Evolutionary conservation across 768 basidiomycete species (phyloP), one percentile per base, ranked within the genome.

Genomic region (Calocybe cyanea): DNA sequence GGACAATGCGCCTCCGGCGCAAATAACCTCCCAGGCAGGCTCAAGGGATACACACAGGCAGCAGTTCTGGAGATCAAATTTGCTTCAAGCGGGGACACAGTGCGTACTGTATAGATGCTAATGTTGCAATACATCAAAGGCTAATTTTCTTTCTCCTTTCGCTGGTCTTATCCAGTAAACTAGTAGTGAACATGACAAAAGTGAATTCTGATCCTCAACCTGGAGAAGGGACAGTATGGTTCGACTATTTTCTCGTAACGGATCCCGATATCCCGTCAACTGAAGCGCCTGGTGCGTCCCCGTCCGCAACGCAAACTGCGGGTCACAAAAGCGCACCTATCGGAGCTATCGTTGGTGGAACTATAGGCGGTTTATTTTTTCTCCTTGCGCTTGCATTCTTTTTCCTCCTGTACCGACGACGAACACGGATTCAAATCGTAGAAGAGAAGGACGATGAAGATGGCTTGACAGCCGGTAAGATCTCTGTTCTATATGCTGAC

Each of bases 221-320:
- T 1, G 54, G 54, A 3, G 70, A 72, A 52, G 70, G 69, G 0
- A 70, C 70, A 0, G 57, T 72, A 17, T 70, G 70, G 70, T 70
- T 70, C 46, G 70, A 72, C 38, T 70, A 67, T 47, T 72, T 72
- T 44, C 44, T 57, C 10, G 62, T 64, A 2, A 55, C 47, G 6
- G 58, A 63, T 42, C 57, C 61, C 4, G 58, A 57, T 21, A 56
- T 57, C 28, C 30, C 53, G 17, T 44, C 52, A 15, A 46, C 55
- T 3, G 35, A 15, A 7, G 17, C 43, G 21, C 24, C 48, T 14
- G 18, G 38, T 15, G 42, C 57, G 4, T n/a, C 44, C n/a, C n/a
- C 42, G 15, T 45, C 57, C 9, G 37, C 35, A 15, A 43, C 43
- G 7, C 42, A 41, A 14, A 31, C 38, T n/a, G 35, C 32, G 14